Base-by-base conservation (phyloP, 2,329 filamentous ascomycete species). In the Trichoderma arundinaceum region DNA sequence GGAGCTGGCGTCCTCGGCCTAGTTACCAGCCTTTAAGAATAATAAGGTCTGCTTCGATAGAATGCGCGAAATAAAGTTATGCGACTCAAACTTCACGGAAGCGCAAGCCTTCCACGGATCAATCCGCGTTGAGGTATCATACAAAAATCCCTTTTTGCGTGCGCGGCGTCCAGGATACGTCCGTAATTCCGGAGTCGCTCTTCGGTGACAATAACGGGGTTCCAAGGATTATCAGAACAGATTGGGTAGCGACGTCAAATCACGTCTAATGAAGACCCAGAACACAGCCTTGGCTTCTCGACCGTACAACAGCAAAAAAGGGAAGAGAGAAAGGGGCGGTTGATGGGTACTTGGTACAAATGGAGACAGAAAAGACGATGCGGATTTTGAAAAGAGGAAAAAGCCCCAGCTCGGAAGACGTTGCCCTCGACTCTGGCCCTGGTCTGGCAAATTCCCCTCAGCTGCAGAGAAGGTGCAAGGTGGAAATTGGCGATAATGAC, bases 51-150 rank as follows among this genome's bases (percentile, higher is more conserved):
- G 67, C 66, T 59, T 56, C 68, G 67, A 66, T 66, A 66, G 39
- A 61, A 65, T 60, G 69, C 72, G 74, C 72, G 68, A 64, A 64
- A 64, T 66, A 66, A 68, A 51, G 58, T 48, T 66, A 59, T 52
- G 38, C 19, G 43, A 68, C 48, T 46, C 60, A 49, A 56, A 58
- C 38, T 58, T 52, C 57, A 64, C 64, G 63, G 65, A 56, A 19
- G 57, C 65, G 48, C 46, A 28, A 39, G 60, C 65, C 65, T 46
- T 49, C 56, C 35, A 51, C 59, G 57, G 52, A 12, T 48, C 38
- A 52, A 32, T 51, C 60, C 65, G 66, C 56, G 60, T 66, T 64
- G 52, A 62, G 56, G 64, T 69, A 67, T 60, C 68, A 69, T 69
- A 60, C 64, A 69, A 66, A 41, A 46, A 33, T 43, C 39, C 17